Evolutionary conservation across 371 early-diverging fungal genomes (phyloP), one percentile per base, ranked within the genome.

Genomic region (Mucor racemosus): DNA sequence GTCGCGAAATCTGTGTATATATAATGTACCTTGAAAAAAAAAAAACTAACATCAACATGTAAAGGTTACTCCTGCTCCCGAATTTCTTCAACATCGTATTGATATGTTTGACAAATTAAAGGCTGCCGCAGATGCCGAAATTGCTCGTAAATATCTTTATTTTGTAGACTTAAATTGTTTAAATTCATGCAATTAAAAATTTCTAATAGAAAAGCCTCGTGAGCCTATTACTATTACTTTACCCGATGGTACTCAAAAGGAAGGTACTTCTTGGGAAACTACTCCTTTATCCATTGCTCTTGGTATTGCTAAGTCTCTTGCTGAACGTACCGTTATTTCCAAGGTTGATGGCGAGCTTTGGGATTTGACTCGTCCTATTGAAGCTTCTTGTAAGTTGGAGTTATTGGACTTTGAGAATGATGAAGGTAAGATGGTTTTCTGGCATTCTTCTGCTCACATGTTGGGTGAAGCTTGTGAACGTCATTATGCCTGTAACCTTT

Each of bases 391-490:
- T 81, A 75, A 69, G 60, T 81, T 99, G 60, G 94, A 98, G 79
- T 87, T 99, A 42, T 81, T 99, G 34, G 98, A 96, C 68, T 99
- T 99, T 88, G 98, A 98, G 46, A 78, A 93, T 59, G 89, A 91
- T 31, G 99, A 98, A 67, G 99, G 94, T 77, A 92, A 94, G 80
- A 86, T 87, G 75, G 99, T 99, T 14, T 99, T 98, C 81, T 99
- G 99, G 99, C 99, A 99, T 79, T 98, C 98, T n/a, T 95, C 96
- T 73, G 99, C 99, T 3, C 99, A 99, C 82, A 91, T 99, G 75
- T 84, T 99, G 58, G 99, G 99, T 64, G 98, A 98, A 77, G 99
- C 99, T 34, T 95, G 97, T 74, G 97, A 96, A 80, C 89, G 90
- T 73, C 96, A 97, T 85, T 98, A 93, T 75, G 97, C 95, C 61